A percentile compares a stretch with the other conserved stretches of the same genome.
Evolutionary conservation across 2,329 filamentous ascomycete species (phyloP).

Genomic region (Botrytis paeoniae): DNA sequence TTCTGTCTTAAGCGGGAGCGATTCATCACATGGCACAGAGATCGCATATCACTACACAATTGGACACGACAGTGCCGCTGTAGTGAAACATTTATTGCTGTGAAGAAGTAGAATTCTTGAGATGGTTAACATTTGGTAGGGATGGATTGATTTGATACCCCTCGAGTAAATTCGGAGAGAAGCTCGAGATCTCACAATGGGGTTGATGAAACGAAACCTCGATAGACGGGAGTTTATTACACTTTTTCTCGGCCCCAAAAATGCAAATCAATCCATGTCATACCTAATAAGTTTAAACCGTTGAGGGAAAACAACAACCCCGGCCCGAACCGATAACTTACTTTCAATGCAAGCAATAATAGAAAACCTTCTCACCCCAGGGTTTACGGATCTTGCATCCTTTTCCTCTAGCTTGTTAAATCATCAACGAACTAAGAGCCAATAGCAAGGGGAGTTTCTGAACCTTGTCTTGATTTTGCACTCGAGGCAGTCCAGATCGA

Average conservation of each 20-base stretch:
- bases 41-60: slow-evolving; percentile 19
- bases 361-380: not conserved
- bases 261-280: not conserved
- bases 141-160: not conserved
- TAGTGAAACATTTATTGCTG: slow-evolving; percentile 11
- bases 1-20: slow-evolving; percentile 14
- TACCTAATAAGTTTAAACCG: not conserved
- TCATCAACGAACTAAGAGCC: not conserved
- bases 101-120: slow-evolving; percentile 10
- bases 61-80: slow-evolving; percentile 18
- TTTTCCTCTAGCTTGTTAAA: not conserved
- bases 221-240: too few species aligned
- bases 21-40: slow-evolving; percentile 22
- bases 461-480: slow-evolving; percentile 2
- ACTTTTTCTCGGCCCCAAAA: not conserved
- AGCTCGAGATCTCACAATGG: not conserved
- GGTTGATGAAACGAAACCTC: not conserved
- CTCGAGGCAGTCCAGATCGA: slow-evolving; percentile 5
- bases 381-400: not conserved
- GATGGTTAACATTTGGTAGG: not conserved
- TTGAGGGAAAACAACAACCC: slow-evolving; percentile 4
- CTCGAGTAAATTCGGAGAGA: not conserved
- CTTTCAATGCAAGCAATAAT: not conserved
- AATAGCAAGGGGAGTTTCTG: not conserved
- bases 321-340: slow-evolving; percentile 15